Base-by-base conservation (phyloP, 257 asterid genomes). In the Nicotiana tabacum region DNA sequence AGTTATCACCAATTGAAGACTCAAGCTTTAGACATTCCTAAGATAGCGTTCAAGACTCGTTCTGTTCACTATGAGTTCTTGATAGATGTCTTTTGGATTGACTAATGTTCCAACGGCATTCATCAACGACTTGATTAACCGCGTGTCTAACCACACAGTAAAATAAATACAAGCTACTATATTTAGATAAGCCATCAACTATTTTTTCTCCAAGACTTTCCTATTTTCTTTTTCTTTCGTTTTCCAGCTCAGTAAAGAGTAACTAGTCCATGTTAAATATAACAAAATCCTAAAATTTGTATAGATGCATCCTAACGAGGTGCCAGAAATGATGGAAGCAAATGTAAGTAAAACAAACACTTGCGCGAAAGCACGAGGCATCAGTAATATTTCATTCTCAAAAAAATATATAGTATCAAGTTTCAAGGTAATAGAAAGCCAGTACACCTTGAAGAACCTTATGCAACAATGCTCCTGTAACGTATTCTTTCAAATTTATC, bases 401-500 rank as follows among this genome's bases (percentile, higher is more conserved):
- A 46, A 48, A 74, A 74, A 74, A 24, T 6, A 74, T 18, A 27
- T 24, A 4, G 79, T 24, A 48, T 48, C 24, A 74, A 46, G 62
- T 74, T 74, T 74, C 79, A 74, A 74, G 79, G 79, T 24, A 46
- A 72, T 72, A 24, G 13, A 74, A 48, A 24, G 21, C 18, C 27
- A 13, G 24, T 48, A 27, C 27, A 74, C 79, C 61, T 24, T 48
- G 79, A 74, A 46, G 18, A 74, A 15, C 39, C 15, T 74, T 74
- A 74, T 74, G 69, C 69, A 64, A 64, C 69, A 29, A 27, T 29
- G 37, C 18, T 64, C n/a, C 62, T 67, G 82, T 72, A 64, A 66
- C 67, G 83, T 82, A 79, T 27, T 82, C 46, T 39, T 72, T 37
- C 76, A 83, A 83, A 83, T 83, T 80, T 74, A 82, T 86, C 87